Evolutionary conservation across 2,329 filamentous ascomycete genomes (phyloP).

Genomic region (Cercospora sp.): DNA sequence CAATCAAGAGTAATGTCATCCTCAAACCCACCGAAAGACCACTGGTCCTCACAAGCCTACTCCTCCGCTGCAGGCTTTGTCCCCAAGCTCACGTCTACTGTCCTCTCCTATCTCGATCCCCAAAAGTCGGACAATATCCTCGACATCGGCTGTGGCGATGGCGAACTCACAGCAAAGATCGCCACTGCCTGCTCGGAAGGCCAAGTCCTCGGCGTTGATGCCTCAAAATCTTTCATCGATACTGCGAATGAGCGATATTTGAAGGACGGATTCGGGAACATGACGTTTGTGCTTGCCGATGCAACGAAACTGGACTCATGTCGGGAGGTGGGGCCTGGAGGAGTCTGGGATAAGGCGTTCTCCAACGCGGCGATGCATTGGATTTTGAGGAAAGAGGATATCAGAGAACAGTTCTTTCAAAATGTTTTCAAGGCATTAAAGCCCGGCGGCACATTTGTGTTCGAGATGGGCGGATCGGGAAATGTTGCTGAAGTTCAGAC

Average conservation of each 20-base stretch:
- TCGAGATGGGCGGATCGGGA: constrained; percentile 72
- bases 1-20: neutral
- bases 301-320: constrained; percentile 32
- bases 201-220: constrained; percentile 43
- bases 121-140: constrained; percentile 41
- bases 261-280: constrained; percentile 22
- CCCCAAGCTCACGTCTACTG: constrained; percentile 42
- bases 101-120: constrained; percentile 42
- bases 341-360: constrained; percentile 44
- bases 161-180: constrained; percentile 43
- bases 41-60: constrained; percentile 40
- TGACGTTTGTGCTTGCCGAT: constrained; percentile 37
- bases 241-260: constrained; percentile 36
- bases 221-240: constrained; percentile 44
- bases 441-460: constrained; percentile 60
- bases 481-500: constrained; percentile 65
- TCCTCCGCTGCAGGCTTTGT: constrained; percentile 44
- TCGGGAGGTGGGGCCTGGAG: constrained; percentile 24
- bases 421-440: constrained; percentile 55
- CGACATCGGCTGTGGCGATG: constrained; percentile 45
- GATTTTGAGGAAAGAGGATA: constrained; percentile 51
- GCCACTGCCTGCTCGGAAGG: constrained; percentile 32
- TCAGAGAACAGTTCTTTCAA: constrained; percentile 54
- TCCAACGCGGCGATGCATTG: constrained; percentile 49
- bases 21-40: constrained; percentile 27